These are phyloP conservation scores for Sextonia rubra DNA, from an alignment of 164 flowering plant species.

Conservation along the genomic window DNA sequence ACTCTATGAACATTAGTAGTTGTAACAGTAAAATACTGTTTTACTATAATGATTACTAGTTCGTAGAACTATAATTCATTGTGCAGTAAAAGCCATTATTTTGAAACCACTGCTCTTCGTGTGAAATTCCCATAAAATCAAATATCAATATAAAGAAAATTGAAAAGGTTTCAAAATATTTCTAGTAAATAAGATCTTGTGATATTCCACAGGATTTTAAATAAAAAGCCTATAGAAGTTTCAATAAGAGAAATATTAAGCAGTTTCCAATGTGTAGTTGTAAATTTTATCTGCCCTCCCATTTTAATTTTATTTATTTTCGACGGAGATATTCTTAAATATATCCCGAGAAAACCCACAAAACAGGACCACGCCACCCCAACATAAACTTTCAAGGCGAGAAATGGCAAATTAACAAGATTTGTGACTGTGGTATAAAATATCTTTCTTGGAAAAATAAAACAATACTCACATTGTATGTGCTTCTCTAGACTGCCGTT, in stretches of 20 bases:
- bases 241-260: background rate
- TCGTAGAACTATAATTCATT: too few relatives aligned
- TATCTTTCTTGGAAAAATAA: background rate
- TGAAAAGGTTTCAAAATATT: background rate
- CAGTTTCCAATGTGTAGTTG: background rate
- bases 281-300: background rate
- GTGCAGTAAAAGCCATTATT: too few relatives aligned
- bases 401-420: background rate
- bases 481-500: constrained; percentile 22
- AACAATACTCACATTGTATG: constrained; percentile 29
- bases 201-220: background rate
- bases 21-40: too few relatives aligned
- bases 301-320: too few relatives aligned
- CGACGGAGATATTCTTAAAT: background rate
- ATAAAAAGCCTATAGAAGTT: background rate
- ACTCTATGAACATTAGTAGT: too few relatives aligned
- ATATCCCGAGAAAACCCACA: background rate
- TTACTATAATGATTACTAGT: too few relatives aligned
- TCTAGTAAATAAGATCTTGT: background rate
- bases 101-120: background rate
- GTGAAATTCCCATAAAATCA: background rate
- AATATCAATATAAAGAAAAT: too few relatives aligned
- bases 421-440: background rate
- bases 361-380: background rate
- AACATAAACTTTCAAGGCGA: background rate